Evolutionary conservation across 345 rosid genomes (phyloP).

Genomic region (Aquilaria malaccensis): DNA sequence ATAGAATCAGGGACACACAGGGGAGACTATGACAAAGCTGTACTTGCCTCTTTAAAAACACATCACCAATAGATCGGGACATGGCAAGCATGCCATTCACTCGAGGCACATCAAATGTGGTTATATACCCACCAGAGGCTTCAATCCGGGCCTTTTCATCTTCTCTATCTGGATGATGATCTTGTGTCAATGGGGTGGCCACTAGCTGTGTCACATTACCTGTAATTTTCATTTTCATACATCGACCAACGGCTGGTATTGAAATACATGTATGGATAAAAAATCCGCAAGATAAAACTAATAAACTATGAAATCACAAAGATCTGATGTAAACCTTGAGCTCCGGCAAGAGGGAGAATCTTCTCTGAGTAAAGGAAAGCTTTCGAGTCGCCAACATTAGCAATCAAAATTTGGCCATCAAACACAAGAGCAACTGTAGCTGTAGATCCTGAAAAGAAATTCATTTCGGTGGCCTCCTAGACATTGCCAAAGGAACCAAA

Average conservation of each 20-base stretch:
- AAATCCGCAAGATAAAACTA: neutral
- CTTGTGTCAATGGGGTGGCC: conserved; percentile 13
- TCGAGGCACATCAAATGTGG: conserved; percentile 16
- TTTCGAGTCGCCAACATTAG: conserved; percentile 24
- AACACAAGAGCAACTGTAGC: conserved; percentile 10
- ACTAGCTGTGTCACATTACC: conserved; percentile 12
- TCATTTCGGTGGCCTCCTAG: conserved; percentile 19
- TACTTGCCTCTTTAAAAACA: conserved; percentile 14
- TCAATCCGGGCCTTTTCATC: conserved; percentile 21
- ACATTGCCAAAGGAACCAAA: neutral
- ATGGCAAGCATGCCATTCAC: conserved; percentile 22
- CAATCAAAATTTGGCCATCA: conserved; percentile 14
- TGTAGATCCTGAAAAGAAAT: conserved; percentile 16
- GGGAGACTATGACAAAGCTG: neutral
- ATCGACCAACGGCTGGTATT: neutral
- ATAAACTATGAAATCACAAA: neutral
- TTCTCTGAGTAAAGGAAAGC: conserved; percentile 17
- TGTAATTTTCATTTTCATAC: neutral
- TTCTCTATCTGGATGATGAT: conserved; percentile 22
- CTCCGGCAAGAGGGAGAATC: neutral
- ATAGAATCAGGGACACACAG: neutral
- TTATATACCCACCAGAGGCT: conserved; percentile 22
- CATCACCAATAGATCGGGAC: conserved; percentile 24
- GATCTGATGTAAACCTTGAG: conserved; percentile 3
- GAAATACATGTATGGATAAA: neutral